Percentiles rank a stretch among this genome's conserved stretches.
Conservation (phyloP, 2,329 filamentous ascomycete species). For the Cladophialophora psammophila region DNA sequence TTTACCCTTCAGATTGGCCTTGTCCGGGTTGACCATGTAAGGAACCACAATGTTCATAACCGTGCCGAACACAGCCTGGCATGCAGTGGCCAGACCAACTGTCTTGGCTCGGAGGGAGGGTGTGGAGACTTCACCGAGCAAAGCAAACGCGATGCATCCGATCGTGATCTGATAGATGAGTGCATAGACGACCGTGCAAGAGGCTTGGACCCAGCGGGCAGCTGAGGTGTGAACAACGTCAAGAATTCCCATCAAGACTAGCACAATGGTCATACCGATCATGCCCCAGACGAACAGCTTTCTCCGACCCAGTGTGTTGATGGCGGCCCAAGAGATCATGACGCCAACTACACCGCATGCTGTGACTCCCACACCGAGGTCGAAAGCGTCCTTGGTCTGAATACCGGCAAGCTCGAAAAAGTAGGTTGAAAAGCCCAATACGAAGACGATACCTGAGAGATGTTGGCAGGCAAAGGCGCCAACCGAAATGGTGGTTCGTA, state of each 20-base stretch:
- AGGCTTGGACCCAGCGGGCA: constrained; percentile 48
- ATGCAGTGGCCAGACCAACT: constrained; percentile 51
- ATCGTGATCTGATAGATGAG: constrained; percentile 52
- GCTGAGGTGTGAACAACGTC: constrained; percentile 48
- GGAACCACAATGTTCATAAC: constrained; percentile 50
- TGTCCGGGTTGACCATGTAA: constrained; percentile 45
- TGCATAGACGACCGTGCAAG: constrained; percentile 49
- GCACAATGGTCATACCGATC: constrained; percentile 43
- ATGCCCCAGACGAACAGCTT: constrained; percentile 46
- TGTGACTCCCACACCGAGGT: constrained; percentile 50
- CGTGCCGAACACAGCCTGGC: constrained; percentile 50
- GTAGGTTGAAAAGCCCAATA: constrained; percentile 55
- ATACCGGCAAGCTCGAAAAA: constrained; percentile 54
- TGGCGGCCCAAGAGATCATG: constrained; percentile 47
- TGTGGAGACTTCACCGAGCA: constrained; percentile 57
- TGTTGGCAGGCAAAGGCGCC: constrained; percentile 55
- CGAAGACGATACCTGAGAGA: constrained; percentile 53
- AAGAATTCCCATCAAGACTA: constrained; percentile 52
- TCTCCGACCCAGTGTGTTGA: constrained; percentile 47
- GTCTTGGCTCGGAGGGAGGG: constrained; percentile 55
- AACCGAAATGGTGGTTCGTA: constrained; percentile 54
- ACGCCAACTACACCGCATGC: constrained; percentile 51
- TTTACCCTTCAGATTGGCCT: constrained; percentile 43
- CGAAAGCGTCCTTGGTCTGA: constrained; percentile 47
- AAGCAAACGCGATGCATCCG: constrained; percentile 54